Conservation (phyloP, 2,329 filamentous ascomycete genomes). For the Fusarium guadeloupense region DNA sequence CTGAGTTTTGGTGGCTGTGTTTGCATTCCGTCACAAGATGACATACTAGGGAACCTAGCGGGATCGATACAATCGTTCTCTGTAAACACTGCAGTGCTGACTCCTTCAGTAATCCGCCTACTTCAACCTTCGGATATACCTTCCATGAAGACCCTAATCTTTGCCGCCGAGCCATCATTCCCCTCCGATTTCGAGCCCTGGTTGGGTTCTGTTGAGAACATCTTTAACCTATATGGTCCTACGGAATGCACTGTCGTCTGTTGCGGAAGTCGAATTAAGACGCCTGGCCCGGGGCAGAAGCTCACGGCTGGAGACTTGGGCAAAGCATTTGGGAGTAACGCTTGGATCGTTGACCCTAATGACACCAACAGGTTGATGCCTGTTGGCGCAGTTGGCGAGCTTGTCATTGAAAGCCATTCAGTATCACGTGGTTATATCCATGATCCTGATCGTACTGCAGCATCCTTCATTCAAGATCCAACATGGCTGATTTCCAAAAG, state of each 20-base stretch:
- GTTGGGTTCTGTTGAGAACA: neutral
- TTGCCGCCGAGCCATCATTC: neutral
- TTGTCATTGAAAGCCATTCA: constrained; percentile 27
- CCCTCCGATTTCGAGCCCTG: constrained; percentile 1
- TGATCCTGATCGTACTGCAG: neutral
- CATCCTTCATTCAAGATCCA: constrained; percentile 8
- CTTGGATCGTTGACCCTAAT: constrained; percentile 25
- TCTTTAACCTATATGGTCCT: constrained; percentile 1
- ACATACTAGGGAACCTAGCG: neutral
- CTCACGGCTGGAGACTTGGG: neutral
- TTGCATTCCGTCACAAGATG: neutral
- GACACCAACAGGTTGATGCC: constrained; percentile 12
- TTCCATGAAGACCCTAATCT: neutral
- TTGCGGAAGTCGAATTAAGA: neutral
- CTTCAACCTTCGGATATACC: neutral
- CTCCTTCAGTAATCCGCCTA: neutral
- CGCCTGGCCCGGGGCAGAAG: neutral
- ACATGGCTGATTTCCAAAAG: neutral
- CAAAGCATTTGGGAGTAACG: neutral
- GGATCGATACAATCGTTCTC: neutral
- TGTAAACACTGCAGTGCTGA: neutral
- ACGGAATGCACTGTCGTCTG: constrained; percentile 5
- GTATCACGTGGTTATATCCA: neutral
- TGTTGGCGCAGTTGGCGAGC: constrained; percentile 33
- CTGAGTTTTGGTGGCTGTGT: constrained; percentile 1